These are phyloP conservation scores for Boletus insuetus DNA, from an alignment of 768 basidiomycete species.

Conservation along the genomic window DNA sequence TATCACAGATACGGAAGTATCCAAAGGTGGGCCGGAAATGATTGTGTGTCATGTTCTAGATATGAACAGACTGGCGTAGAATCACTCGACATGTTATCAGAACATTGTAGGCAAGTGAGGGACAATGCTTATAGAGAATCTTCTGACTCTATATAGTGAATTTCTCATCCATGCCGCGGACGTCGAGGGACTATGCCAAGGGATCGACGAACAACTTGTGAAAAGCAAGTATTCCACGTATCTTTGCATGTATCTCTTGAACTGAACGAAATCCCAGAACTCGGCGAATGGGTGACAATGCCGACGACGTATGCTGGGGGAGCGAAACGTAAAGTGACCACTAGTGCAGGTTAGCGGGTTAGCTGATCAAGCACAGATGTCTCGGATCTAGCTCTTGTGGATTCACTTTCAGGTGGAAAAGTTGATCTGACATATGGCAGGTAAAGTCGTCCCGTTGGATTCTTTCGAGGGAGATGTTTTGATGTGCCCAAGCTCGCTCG, in stretches of 20 bases:
- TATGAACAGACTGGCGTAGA: conserved; percentile 43
- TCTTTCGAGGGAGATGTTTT: neutral
- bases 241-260: neutral
- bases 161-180: conserved; percentile 98
- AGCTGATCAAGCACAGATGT: conserved; percentile 52
- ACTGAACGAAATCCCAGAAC: conserved; percentile 44
- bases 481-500: conserved; percentile 45
- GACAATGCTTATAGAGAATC: neutral
- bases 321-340: conserved; percentile 63
- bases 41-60: neutral
- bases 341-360: neutral
- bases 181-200: conserved; percentile 95
- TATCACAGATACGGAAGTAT: conserved; percentile 91
- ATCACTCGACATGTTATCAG: conserved; percentile 69
- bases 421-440: conserved; percentile 48
- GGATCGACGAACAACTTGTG: conserved; percentile 90
- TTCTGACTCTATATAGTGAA: conserved; percentile 55
- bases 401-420: conserved; percentile 73
- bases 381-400: conserved; percentile 76
- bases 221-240: conserved; percentile 46
- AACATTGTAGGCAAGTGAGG: conserved; percentile 69
- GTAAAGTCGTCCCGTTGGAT: conserved; percentile 20
- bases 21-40: conserved; percentile 52
- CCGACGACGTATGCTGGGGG: conserved; percentile 98
- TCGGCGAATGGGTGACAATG: conserved; percentile 89